Evolutionary conservation across 768 basidiomycete species (phyloP).

Genomic region (Suillus ampliporus): DNA sequence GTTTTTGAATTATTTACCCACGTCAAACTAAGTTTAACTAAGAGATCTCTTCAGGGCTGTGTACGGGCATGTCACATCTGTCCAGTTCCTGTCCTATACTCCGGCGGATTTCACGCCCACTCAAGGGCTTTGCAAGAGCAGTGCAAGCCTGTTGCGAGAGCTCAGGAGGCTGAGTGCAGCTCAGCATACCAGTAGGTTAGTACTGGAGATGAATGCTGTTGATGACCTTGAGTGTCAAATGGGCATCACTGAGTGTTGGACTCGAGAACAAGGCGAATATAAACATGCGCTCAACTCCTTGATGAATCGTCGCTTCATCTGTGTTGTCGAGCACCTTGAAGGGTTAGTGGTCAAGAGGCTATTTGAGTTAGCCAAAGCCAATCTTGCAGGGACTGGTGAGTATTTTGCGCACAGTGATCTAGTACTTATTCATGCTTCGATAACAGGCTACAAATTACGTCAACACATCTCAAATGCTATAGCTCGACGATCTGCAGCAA

Average conservation of each 20-base stretch:
- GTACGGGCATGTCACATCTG: constrained; percentile 15
- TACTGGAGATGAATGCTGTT: constrained; percentile 7
- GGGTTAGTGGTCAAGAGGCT: constrained; percentile 40
- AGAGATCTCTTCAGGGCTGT: constrained; percentile 13
- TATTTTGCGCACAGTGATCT: constrained; percentile 1
- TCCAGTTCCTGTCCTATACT: constrained; percentile 20
- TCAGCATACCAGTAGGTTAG: constrained; percentile 23
- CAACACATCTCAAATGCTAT: constrained; percentile 42
- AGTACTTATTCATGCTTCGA: not conserved
- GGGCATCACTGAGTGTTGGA: constrained; percentile 37
- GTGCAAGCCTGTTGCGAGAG: constrained; percentile 22
- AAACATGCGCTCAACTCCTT: constrained; percentile 11
- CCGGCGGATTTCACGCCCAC: constrained; percentile 20
- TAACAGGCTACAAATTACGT: constrained; percentile 40
- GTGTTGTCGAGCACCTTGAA: constrained; percentile 39
- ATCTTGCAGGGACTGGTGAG: constrained; percentile 42
- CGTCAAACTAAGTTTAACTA: too few species aligned
- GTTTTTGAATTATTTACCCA: too few species aligned
- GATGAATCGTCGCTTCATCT: constrained; percentile 27
- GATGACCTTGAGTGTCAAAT: constrained; percentile 21
- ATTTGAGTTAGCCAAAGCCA: constrained; percentile 46
- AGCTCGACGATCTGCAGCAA: constrained; percentile 36
- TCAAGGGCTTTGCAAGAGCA: constrained; percentile 14
- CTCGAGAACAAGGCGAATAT: constrained; percentile 31
- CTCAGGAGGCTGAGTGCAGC: constrained; percentile 28